Evolutionary conservation across 1,284 basidiomycete species (phyloP).

Genomic region (Trametes sp.): DNA sequence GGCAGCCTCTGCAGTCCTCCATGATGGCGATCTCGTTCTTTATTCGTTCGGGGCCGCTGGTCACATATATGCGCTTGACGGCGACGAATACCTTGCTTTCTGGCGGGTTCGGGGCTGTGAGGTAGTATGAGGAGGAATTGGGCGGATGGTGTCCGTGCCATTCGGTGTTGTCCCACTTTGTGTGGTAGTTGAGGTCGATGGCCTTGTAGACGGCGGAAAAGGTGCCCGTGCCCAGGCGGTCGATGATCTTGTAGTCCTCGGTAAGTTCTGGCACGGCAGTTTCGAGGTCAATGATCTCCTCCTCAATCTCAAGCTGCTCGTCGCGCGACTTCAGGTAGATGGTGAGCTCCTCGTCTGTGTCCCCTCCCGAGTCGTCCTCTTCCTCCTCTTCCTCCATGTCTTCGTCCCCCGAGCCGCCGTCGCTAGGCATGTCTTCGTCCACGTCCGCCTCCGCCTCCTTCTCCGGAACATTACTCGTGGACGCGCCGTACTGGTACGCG

Average conservation of each 20-base stretch:
- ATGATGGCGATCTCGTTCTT: slow-evolving; percentile 96
- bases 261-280: slow-evolving; percentile 67
- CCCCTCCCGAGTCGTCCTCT: slow-evolving; percentile 47
- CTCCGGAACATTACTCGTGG: slow-evolving; percentile 20
- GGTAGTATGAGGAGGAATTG: slow-evolving; percentile 66
- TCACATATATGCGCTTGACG: slow-evolving; percentile 97
- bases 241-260: slow-evolving; percentile 84
- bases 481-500: slow-evolving; percentile 20
- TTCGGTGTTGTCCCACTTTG: slow-evolving; percentile 81
- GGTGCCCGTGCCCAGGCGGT: slow-evolving; percentile 95
- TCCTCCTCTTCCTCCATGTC: slow-evolving; percentile 36
- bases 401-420: slow-evolving; percentile 12
- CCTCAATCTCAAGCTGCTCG: slow-evolving; percentile 78
- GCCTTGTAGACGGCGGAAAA: slow-evolving; percentile 99
- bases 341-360: slow-evolving; percentile 65
- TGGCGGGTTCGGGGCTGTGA: slow-evolving; percentile 52
- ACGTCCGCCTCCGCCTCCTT: slow-evolving; percentile 35
- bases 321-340: slow-evolving; percentile 64
- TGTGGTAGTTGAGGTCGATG: slow-evolving; percentile 79
- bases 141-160: slow-evolving; percentile 80
- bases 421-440: slow-evolving; percentile 33
- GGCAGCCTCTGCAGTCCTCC: slow-evolving; percentile 82
- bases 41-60: slow-evolving; percentile 92
- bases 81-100: slow-evolving; percentile 82
- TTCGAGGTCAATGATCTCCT: slow-evolving; percentile 77